Conservation (phyloP, 139 green algal genomes). For the Spirogloea muscicola region DNA sequence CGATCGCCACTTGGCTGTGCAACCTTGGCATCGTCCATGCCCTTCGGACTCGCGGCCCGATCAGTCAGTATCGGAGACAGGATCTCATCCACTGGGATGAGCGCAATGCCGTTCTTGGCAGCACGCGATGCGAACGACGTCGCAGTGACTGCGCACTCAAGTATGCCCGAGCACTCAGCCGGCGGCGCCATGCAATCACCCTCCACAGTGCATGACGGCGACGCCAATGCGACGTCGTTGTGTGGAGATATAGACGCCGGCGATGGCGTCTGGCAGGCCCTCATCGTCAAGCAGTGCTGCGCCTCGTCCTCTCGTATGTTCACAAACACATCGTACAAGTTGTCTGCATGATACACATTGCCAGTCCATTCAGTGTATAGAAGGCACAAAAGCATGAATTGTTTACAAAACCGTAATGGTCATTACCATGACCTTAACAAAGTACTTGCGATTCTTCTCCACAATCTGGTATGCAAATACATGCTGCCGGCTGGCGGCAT, state of each 20-base stretch:
- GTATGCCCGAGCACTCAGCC: slow-evolving; percentile 22
- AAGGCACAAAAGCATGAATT: too few species aligned
- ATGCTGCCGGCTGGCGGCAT: too few species aligned
- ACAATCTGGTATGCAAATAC: too few species aligned
- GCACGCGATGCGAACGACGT: slow-evolving; percentile 9
- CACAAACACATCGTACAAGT: slow-evolving; percentile 55
- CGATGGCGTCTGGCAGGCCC: slow-evolving; percentile 50
- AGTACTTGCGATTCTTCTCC: too few species aligned
- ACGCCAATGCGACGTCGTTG: neutral
- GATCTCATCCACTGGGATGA: neutral
- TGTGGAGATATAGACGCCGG: slow-evolving; percentile 14
- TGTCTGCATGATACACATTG: too few species aligned
- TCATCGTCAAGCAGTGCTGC: slow-evolving; percentile 60
- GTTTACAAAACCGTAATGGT: too few species aligned
- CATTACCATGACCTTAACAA: too few species aligned
- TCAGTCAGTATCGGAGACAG: neutral
- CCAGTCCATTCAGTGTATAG: too few species aligned
- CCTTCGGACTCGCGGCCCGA: too few species aligned
- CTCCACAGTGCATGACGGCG: slow-evolving; percentile 14
- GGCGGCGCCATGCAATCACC: slow-evolving; percentile 14
- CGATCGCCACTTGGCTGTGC: neutral
- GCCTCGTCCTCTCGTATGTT: slow-evolving; percentile 56
- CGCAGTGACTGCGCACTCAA: slow-evolving; percentile 33
- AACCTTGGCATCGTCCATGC: too few species aligned
- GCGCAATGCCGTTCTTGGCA: neutral